phyloP scores from a whole-genome alignment of 768 basidiomycete genomes.

The Megacollybia marginata region DNA sequence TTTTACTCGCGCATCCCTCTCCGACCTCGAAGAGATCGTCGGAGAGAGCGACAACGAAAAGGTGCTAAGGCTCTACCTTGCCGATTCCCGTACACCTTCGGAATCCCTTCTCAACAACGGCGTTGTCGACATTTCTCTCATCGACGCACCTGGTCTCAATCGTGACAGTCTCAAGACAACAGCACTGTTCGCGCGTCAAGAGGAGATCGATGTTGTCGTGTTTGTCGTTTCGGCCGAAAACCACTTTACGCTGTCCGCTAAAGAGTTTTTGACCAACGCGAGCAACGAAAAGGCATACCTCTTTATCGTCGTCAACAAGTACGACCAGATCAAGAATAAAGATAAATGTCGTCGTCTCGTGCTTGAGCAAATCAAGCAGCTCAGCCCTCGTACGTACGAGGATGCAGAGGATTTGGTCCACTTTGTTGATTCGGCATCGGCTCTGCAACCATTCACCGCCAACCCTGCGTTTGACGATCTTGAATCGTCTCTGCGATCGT shows the following conservation, averaged over 20 bases:
- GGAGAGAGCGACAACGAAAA: constrained; percentile 68
- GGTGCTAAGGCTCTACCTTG: constrained; percentile 83
- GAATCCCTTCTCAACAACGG: constrained; percentile 91
- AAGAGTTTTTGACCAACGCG: constrained; percentile 88
- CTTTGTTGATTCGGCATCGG: constrained; percentile 89
- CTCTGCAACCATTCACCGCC: constrained; percentile 56
- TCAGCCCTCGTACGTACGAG: constrained; percentile 88
- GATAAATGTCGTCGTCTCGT: constrained; percentile 83
- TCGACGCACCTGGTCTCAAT: constrained; percentile 97
- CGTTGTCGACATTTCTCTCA: constrained; percentile 94
- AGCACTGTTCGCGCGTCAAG: constrained; percentile 89
- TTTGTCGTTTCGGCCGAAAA: constrained; percentile 98
- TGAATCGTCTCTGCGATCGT: constrained; percentile 84
- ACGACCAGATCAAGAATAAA: constrained; percentile 92
- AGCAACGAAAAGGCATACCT: constrained; percentile 96
- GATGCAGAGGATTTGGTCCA: constrained; percentile 93
- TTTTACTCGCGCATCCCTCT: constrained; percentile 58
- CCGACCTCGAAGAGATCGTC: constrained; percentile 74
- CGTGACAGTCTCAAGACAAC: constrained; percentile 94
- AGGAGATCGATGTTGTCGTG: constrained; percentile 97
- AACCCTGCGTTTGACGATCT: constrained; percentile 79
- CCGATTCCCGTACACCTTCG: constrained; percentile 68
- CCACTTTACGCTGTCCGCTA: constrained; percentile 93
- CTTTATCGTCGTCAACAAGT: constrained; percentile 99
- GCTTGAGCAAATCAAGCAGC: constrained; percentile 87